Conservation (phyloP, 331 rosid genomes). For the Rosa hybrid region DNA sequence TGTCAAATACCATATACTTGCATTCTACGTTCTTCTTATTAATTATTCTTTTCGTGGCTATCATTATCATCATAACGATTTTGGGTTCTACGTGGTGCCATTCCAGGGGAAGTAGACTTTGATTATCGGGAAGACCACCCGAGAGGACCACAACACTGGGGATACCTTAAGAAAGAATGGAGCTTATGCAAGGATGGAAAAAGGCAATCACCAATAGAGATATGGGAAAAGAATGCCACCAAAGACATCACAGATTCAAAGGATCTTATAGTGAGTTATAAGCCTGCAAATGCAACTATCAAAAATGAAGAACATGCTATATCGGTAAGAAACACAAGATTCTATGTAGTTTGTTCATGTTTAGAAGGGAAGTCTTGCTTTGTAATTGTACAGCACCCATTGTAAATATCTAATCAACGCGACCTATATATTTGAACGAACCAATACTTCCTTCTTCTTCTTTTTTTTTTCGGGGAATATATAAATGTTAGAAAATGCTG, state of each 20-base stretch:
- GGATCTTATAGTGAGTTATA: constrained; percentile 13
- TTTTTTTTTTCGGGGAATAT: no score
- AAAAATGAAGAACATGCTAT: constrained; percentile 34
- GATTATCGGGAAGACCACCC: constrained; percentile 18
- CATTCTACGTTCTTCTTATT: not conserved
- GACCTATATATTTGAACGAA: not conserved
- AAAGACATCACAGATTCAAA: not conserved
- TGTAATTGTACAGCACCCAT: not conserved
- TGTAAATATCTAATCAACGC: not conserved
- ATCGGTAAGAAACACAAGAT: constrained; percentile 17
- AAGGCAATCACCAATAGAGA: constrained; percentile 40
- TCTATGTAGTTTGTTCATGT: not conserved
- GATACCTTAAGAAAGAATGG: constrained; percentile 35
- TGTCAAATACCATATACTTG: not conserved
- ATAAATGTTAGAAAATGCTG: not conserved
- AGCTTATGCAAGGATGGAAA: constrained; percentile 25
- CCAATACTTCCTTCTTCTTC: no score
- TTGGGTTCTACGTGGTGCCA: not conserved
- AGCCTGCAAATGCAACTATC: constrained; percentile 27
- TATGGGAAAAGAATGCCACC: constrained; percentile 7
- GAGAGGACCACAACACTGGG: constrained; percentile 35
- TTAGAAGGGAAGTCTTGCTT: not conserved
- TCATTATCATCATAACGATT: not conserved
- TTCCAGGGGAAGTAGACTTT: constrained; percentile 26
- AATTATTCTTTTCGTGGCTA: not conserved